Evolutionary conservation across 2,329 filamentous ascomycete genomes (phyloP), one percentile per base, ranked within the genome.

Genomic region (Thermothelomyces thermophilus): DNA sequence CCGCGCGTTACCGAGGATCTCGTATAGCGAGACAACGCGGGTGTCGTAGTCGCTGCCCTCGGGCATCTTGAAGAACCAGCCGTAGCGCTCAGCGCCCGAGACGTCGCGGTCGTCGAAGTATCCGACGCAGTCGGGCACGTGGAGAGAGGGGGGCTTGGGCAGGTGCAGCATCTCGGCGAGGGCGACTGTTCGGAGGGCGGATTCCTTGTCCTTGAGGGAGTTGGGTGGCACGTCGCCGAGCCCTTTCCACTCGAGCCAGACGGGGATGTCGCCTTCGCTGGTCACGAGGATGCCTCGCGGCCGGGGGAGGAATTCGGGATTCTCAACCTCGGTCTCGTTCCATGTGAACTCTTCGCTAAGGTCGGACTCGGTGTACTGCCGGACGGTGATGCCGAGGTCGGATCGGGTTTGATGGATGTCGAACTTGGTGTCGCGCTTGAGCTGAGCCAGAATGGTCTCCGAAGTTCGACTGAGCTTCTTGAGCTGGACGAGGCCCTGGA

Each of bases 191-290:
- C 60, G 58, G 2, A 60, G 40, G 4, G 43, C 37, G 3, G 42
- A 41, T 28, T 57, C 48, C 19, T 51, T 50, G 37, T 60, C 58
- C 14, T 46, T 43, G 17, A 31, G 33, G 3, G 55, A 58, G 22
- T 43, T 41, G 1, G 52, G 36, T 0, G 47, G 26, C 2, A 48
- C 13, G 16, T 56, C 42, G 5, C 53, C 56, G 10, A 62, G 43
- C 2, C 46, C 10, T 31, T 60, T 59, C 58, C 57, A 62, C 33
- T 62, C 60, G 17, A 62, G 42, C 60, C 60, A 62, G 5, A 62
- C 60, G 8, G 53, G 51, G 2, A 51, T 40, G 5, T 54, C 31
- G 26, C 37, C 54, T 1, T 53, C 47, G 24, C 30, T n/a, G 11
- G 41, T 52, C 20, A 16, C n/a, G 8, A 60, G 45, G 20, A 54